These are phyloP conservation scores for Exobasidium rhododendri DNA, from an alignment of 1,284 basidiomycete species.

Conservation along the genomic window DNA sequence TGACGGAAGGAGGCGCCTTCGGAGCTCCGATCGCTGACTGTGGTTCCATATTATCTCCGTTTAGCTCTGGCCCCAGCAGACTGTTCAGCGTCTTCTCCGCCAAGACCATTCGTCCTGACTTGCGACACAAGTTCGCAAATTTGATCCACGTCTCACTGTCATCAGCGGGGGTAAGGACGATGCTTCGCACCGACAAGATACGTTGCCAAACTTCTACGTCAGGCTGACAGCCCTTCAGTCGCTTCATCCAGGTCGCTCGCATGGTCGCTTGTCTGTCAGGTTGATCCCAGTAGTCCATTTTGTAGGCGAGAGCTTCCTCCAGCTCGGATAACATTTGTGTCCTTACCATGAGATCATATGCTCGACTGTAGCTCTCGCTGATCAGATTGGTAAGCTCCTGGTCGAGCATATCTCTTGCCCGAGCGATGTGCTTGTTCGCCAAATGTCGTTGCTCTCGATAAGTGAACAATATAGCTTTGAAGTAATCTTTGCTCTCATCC, in stretches of 20 bases:
- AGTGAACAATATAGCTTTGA: constrained; percentile 89
- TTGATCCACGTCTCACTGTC: constrained; percentile 98
- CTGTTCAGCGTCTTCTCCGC: constrained; percentile 93
- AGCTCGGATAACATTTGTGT: constrained; percentile 98
- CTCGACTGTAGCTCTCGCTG: constrained; percentile 91
- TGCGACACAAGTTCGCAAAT: constrained; percentile 82
- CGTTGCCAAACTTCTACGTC: constrained; percentile 99
- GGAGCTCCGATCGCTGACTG: constrained; percentile 30
- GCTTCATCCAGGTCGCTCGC: constrained; percentile 56
- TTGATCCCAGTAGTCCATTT: constrained; percentile 66
- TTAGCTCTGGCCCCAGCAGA: constrained; percentile 45
- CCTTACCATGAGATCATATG: constrained; percentile 90
- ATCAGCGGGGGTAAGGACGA: constrained; percentile 88
- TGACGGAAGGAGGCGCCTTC: constrained; percentile 78
- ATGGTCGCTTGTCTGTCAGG: constrained; percentile 66
- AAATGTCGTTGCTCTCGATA: constrained; percentile 94
- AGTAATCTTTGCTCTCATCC: constrained; percentile 91
- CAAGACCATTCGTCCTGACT: constrained; percentile 77
- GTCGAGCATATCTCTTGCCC: constrained; percentile 90
- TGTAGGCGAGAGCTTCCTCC: constrained; percentile 96
- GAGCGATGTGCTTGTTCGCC: constrained; percentile 83
- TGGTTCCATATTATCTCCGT: constrained; percentile 18
- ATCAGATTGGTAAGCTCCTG: constrained; percentile 87
- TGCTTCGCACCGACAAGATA: constrained; percentile 88
- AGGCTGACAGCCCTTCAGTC: constrained; percentile 90